These are phyloP conservation scores for Nitzschia sp. DNA, from an alignment of 108 stramenopile genomes.

Conservation along the genomic window DNA sequence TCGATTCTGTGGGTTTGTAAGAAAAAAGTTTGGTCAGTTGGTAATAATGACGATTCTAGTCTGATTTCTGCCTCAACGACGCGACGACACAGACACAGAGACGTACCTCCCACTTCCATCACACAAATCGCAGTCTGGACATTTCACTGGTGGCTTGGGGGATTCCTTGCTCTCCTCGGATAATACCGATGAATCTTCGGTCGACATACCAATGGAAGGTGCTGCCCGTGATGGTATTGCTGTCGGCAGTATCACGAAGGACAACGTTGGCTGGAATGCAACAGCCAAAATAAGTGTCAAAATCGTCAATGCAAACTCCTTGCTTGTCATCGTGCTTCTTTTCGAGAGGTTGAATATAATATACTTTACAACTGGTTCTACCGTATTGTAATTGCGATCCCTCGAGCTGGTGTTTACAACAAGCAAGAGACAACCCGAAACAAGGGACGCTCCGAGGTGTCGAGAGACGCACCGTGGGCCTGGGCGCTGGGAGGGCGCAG, in stretches of 20 bases:
- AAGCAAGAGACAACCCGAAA: too few species aligned
- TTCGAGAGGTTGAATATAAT: too few species aligned
- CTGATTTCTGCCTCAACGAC: too few species aligned
- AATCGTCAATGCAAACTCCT: not conserved
- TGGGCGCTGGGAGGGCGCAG: too few species aligned
- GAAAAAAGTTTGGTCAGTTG: not conserved
- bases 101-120: constrained; percentile 82
- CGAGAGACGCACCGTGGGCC: too few species aligned
- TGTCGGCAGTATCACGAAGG: not conserved
- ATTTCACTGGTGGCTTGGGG: constrained; percentile 48
- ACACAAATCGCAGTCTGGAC: constrained; percentile 80
- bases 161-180: constrained; percentile 1
- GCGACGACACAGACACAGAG: not conserved
- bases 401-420: too few species aligned
- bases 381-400: too few species aligned
- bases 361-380: too few species aligned
- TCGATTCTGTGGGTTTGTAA: constrained; percentile 51
- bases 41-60: not conserved
- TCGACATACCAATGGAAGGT: not conserved
- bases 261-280: not conserved
- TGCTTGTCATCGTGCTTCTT: not conserved
- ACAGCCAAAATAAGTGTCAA: not conserved
- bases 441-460: too few species aligned
- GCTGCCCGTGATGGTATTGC: not conserved
- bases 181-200: not conserved